Conservation (phyloP, 2,329 filamentous ascomycete species). For the Coniella vitis region DNA sequence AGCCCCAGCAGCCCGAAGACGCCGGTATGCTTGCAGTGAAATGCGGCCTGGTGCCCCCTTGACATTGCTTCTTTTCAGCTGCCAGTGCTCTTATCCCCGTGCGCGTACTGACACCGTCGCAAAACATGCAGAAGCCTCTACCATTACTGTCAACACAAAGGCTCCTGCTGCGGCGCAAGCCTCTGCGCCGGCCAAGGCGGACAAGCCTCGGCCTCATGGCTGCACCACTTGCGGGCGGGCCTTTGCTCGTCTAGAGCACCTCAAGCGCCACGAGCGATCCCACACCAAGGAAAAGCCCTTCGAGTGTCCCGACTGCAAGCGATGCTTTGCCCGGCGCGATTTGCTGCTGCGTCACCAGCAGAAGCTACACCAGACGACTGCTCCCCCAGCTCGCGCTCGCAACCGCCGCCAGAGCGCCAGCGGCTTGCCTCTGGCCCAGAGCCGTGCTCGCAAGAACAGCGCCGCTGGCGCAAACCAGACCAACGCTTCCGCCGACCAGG, state of each 20-base stretch:
- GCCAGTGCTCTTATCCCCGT: too few relatives aligned
- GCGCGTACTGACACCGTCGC: too few relatives aligned
- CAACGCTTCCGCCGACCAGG: conserved; percentile 39
- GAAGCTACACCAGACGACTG: conserved; percentile 91
- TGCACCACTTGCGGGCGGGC: conserved; percentile 87
- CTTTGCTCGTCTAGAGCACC: conserved; percentile 89
- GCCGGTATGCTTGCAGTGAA: conserved; percentile 17
- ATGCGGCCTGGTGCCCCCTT: too few relatives aligned
- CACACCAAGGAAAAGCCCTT: conserved; percentile 99
- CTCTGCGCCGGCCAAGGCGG: conserved; percentile 84
- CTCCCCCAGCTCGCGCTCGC: conserved; percentile 77
- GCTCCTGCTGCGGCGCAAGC: conserved; percentile 24
- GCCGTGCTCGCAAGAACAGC: conserved; percentile 86
- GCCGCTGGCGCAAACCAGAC: conserved; percentile 51
- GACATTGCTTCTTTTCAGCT: too few relatives aligned
- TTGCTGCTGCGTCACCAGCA: conserved; percentile 92
- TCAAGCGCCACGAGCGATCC: conserved; percentile 96
- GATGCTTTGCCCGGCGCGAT: conserved; percentile 93
- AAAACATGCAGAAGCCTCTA: conserved; percentile 40
- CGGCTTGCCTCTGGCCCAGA: conserved; percentile 54
- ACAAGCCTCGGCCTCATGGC: conserved; percentile 93
- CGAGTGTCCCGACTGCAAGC: conserved; percentile 86
- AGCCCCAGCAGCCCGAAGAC: conserved; percentile 13
- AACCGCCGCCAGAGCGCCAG: conserved; percentile 87
- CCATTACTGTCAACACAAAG: conserved; percentile 46